Conservation (phyloP, 257 asterid species). For the Scutellaria baicalensis region DNA sequence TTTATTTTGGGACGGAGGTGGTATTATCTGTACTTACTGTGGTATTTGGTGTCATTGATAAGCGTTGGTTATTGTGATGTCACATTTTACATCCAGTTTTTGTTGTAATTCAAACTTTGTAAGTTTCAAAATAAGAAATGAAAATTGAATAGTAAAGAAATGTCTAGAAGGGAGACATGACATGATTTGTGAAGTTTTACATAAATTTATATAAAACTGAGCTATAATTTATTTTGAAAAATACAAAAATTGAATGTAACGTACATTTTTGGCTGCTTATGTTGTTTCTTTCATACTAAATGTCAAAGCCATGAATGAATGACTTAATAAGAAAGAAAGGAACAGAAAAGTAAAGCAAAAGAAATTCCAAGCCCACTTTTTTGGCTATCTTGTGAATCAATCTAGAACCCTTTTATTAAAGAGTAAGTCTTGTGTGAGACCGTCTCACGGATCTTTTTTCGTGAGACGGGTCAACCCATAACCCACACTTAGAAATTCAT, state of each 20-base stretch:
- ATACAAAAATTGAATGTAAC: slow-evolving; percentile 10
- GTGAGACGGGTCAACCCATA: too few relatives aligned
- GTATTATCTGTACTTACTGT: too few relatives aligned
- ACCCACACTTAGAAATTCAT: too few relatives aligned
- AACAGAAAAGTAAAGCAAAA: not conserved
- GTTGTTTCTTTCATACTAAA: not conserved
- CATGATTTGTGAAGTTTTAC: not conserved
- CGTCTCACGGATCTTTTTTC: too few relatives aligned
- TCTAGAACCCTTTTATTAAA: too few relatives aligned
- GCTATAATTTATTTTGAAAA: not conserved
- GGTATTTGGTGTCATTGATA: too few relatives aligned
- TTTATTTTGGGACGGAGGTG: too few relatives aligned
- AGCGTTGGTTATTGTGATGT: too few relatives aligned
- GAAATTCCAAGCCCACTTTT: not conserved
- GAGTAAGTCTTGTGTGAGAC: too few relatives aligned
- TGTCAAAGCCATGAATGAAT: slow-evolving; percentile 1
- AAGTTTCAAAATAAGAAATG: not conserved
- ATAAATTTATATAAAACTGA: not conserved
- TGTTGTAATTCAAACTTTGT: too few relatives aligned
- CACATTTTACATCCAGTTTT: too few relatives aligned
- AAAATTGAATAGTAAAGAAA: not conserved
- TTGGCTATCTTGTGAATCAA: not conserved
- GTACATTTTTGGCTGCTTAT: slow-evolving; percentile 3
- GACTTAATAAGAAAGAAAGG: not conserved
- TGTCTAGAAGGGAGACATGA: not conserved